Conservation (phyloP, 345 rosid genomes). For the Microcos paniculata region DNA sequence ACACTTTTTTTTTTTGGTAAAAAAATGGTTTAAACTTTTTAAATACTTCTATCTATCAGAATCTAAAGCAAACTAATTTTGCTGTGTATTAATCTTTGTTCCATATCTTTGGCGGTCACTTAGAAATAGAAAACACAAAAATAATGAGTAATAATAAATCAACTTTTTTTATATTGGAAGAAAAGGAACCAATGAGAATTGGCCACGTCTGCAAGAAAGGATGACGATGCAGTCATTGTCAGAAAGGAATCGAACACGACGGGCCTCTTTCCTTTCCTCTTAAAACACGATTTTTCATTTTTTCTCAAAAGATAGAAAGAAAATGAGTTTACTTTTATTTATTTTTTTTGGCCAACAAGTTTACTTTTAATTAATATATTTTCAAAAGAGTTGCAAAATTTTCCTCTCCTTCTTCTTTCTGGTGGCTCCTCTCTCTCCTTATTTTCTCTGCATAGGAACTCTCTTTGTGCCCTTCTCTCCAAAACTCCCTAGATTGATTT, state of each 20-base stretch:
- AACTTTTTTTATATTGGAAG: background rate
- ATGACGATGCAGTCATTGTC: background rate
- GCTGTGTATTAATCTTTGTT: too few species aligned
- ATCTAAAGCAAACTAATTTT: too few species aligned
- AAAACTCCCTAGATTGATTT: background rate
- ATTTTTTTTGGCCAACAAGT: too few species aligned
- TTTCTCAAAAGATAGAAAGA: background rate
- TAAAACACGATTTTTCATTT: background rate
- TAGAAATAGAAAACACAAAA: background rate
- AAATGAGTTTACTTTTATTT: too few species aligned
- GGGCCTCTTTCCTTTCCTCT: conserved; percentile 2
- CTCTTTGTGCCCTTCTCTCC: background rate
- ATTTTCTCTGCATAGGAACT: background rate
- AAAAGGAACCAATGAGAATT: background rate
- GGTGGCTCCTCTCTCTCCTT: conserved; percentile 14
- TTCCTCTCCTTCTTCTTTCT: background rate
- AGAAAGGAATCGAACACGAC: conserved; percentile 8
- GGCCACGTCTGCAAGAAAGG: background rate
- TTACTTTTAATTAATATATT: too few species aligned
- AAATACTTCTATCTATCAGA: too few species aligned
- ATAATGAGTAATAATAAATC: background rate
- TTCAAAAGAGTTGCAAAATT: background rate
- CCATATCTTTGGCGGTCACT: too few species aligned
- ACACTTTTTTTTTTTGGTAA: too few species aligned
- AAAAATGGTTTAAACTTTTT: too few species aligned